These are phyloP conservation scores for Dioscorea zingiberensis DNA, from an alignment of 106 monocot species.

Conservation along the genomic window DNA sequence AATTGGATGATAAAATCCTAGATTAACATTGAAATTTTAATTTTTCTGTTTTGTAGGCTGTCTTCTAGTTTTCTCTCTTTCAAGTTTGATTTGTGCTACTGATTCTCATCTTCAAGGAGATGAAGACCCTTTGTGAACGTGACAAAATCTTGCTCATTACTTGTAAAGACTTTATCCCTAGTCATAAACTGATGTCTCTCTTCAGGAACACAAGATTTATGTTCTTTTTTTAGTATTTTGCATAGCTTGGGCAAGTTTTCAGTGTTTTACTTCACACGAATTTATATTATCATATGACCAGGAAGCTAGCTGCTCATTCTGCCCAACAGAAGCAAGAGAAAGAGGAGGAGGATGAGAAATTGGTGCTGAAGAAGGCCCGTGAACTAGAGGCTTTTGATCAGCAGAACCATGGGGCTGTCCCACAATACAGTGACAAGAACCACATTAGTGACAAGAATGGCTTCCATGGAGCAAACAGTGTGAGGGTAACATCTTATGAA, in stretches of 20 bases:
- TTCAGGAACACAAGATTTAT: too few relatives aligned
- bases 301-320: slow-evolving; percentile 66
- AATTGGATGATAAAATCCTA: too few relatives aligned
- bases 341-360: slow-evolving; percentile 77
- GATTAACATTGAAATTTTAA: too few relatives aligned
- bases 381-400: slow-evolving; percentile 83
- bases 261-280: background rate
- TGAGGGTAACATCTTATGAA: slow-evolving; percentile 86
- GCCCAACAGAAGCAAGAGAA: slow-evolving; percentile 73
- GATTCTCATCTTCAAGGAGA: too few relatives aligned
- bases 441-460: slow-evolving; percentile 33
- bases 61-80: too few relatives aligned
- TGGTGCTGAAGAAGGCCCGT: slow-evolving; percentile 48
- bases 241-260: background rate
- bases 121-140: too few relatives aligned
- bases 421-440: slow-evolving; percentile 55
- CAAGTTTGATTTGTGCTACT: too few relatives aligned
- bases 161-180: too few relatives aligned
- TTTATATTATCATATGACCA: slow-evolving; percentile 11
- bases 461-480: slow-evolving; percentile 96
- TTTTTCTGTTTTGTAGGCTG: too few relatives aligned
- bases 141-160: too few relatives aligned
- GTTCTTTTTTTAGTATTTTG: too few relatives aligned
- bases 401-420: slow-evolving; percentile 89
- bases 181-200: too few relatives aligned